These are phyloP conservation scores for Microdochium paspali DNA, from an alignment of 2,329 filamentous ascomycete genomes.

Conservation along the genomic window DNA sequence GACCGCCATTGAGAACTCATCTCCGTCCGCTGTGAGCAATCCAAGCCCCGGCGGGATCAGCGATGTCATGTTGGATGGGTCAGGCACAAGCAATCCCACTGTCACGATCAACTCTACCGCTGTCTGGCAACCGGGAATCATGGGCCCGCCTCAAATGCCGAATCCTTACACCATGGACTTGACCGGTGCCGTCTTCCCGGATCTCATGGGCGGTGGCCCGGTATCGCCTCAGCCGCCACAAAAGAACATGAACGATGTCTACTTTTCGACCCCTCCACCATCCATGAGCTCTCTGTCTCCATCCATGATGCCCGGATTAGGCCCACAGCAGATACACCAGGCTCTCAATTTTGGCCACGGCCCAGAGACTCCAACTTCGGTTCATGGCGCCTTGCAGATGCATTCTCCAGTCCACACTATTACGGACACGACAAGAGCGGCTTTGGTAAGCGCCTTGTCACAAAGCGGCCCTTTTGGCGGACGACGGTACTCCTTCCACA, in stretches of 20 bases:
- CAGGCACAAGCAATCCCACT: conserved; percentile 44
- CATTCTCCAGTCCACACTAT: conserved; percentile 53
- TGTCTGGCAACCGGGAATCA: conserved; percentile 63
- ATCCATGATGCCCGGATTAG: conserved; percentile 57
- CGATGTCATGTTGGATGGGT: conserved; percentile 83
- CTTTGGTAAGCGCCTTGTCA: conserved; percentile 50
- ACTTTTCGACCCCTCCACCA: conserved; percentile 70
- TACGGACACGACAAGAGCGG: conserved; percentile 53
- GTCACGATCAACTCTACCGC: conserved; percentile 41
- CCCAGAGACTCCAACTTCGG: conserved; percentile 65
- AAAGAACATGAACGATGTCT: conserved; percentile 64
- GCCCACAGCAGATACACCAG: conserved; percentile 52
- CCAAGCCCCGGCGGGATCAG: conserved; percentile 86
- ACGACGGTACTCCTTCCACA: conserved; percentile 56
- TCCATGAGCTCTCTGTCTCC: conserved; percentile 66
- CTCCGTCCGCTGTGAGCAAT: conserved; percentile 90
- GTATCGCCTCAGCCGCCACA: conserved; percentile 69
- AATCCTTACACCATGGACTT: conserved; percentile 70
- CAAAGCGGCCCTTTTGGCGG: conserved; percentile 46
- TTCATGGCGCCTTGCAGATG: conserved; percentile 53
- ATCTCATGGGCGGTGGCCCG: conserved; percentile 62
- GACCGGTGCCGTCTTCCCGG: conserved; percentile 64
- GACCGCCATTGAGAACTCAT: conserved; percentile 82
- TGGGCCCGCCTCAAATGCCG: conserved; percentile 58
- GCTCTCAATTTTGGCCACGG: conserved; percentile 54